Evolutionary conservation across 2,329 filamentous ascomycete genomes (phyloP), one percentile per base, ranked within the genome.

Genomic region (Arthroderma sp.): DNA sequence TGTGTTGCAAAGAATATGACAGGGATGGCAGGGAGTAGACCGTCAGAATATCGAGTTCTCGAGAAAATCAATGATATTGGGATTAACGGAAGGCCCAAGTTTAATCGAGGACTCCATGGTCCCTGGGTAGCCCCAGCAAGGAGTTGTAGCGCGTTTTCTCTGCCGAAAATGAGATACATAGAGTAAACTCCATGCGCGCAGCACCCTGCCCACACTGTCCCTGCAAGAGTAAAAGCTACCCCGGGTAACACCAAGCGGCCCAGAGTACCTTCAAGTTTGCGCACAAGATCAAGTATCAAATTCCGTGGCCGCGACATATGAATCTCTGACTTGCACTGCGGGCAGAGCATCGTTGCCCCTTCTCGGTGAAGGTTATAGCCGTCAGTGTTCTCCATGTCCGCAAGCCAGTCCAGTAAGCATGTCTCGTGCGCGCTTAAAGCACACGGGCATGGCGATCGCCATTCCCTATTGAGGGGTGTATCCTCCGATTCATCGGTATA

Each of bases 361-460:
- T 69, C 77, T 69, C 67, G 80, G 71, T 68, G 70, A 63, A 74
- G 71, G 62, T 75, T 73, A 60, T 75, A 67, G 17, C 79, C 73
- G 38, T 74, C 78, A 1, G 81, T 80, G 21, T 80, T 76, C 72
- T 96, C 90, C 67, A 89, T 82, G 67, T 95, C 89, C n/a, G 88
- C 86, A 17, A 97, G 86, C 91, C 91, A 98, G 66, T 89, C 86
- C 39, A 97, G 78, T 63, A 97, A 79, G 69, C 91, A 95, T 60
- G 83, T 81, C 70, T 97, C 90, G 69, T 98, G 93, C 1, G 91
- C 93, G 57, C 88, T 87, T 39, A 98, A 78, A 11, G 88, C 90
- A 72, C 93, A 98, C 0, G 86, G 86, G 69, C 93, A 98, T 1
- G 93, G 91, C 56, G 86, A 87, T 47, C 88, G 84, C 91, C 93